Conservation (phyloP, 2,329 filamentous ascomycete species). For the Fusarium albosuccineum region DNA sequence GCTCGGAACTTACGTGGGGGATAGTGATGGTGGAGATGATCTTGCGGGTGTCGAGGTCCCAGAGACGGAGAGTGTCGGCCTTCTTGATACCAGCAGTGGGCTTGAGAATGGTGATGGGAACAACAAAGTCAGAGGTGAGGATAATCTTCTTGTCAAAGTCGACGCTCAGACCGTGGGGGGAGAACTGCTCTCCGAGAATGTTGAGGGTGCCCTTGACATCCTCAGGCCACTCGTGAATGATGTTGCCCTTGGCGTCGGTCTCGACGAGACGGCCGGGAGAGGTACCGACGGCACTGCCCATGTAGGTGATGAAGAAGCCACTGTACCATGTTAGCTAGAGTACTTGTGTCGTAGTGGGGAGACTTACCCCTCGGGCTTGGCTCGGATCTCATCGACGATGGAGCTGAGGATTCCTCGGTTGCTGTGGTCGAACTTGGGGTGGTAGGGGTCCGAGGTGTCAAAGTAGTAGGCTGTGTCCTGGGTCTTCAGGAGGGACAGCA, state of each 20-base stretch:
- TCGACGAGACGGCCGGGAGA: conserved; percentile 71
- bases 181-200: conserved; percentile 71
- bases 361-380: conserved; percentile 68
- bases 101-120: conserved; percentile 72
- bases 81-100: conserved; percentile 65
- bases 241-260: conserved; percentile 69
- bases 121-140: conserved; percentile 73
- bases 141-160: conserved; percentile 70
- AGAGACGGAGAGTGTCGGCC: conserved; percentile 71
- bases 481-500: conserved; percentile 70
- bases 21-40: conserved; percentile 73
- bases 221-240: conserved; percentile 73
- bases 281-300: conserved; percentile 70
- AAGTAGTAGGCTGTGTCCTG: conserved; percentile 75
- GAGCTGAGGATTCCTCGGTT: conserved; percentile 70
- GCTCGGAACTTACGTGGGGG: conserved; percentile 59
- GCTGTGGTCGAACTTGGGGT: conserved; percentile 69
- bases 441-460: conserved; percentile 69
- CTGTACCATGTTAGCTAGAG: conserved; percentile 30
- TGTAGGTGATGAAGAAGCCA: conserved; percentile 72
- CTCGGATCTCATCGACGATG: conserved; percentile 72
- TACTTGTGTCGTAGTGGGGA: accelerated
- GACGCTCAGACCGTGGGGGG: conserved; percentile 70
- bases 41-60: conserved; percentile 64
- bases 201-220: conserved; percentile 67